Evolutionary conservation across 306 rosid species (phyloP), one percentile per base, ranked within the genome.

Genomic region (Malus domestica): DNA sequence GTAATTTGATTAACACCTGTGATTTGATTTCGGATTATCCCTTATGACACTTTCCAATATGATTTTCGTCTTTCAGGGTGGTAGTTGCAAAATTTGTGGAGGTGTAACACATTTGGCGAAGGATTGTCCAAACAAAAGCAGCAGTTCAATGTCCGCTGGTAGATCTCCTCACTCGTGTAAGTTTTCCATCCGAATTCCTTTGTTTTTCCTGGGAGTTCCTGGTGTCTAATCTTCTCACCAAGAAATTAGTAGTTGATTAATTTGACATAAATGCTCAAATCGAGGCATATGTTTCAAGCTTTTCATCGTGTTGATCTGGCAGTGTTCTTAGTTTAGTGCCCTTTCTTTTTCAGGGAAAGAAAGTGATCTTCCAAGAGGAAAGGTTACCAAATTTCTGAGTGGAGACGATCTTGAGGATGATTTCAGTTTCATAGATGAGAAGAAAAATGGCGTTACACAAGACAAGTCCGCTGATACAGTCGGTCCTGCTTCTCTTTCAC

Each of bases 381-480:
- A 83, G 58, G 80, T 87, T 70, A 88, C 89, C 67, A 92, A 75
- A 76, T 81, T 88, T 62, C 27, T 72, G n/a, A 92, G 99, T 1
- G 97, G 99, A 4, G 99, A 95, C 35, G 99, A 95, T 81, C 88
- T 90, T 33, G 93, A 84, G 71, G 99, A 95, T 68, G 97, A 95
- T 76, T 95, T 95, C 90, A 59, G 46, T 74, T 74, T 78, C 74
- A 35, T 71, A 14, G 88, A 76, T 58, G 88, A 86, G 78, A 45
- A 62, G 79, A 38, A 62, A 70, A 1, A 52, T 33, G 71, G 63
- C 57, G 87, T 78, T 9, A 86, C 79, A 38, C 77, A 84, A 72
- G 80, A 72, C 45, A 80, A 79, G 74, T 66, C 86, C 29, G 78
- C 79, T 1, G 85, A 75, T 64, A 76, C 70, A 19, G 82, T 63